Evolutionary conservation across 805 yeast species (phyloP), one percentile per base, ranked within the genome.

Genomic region (Danielia reshetovae): DNA sequence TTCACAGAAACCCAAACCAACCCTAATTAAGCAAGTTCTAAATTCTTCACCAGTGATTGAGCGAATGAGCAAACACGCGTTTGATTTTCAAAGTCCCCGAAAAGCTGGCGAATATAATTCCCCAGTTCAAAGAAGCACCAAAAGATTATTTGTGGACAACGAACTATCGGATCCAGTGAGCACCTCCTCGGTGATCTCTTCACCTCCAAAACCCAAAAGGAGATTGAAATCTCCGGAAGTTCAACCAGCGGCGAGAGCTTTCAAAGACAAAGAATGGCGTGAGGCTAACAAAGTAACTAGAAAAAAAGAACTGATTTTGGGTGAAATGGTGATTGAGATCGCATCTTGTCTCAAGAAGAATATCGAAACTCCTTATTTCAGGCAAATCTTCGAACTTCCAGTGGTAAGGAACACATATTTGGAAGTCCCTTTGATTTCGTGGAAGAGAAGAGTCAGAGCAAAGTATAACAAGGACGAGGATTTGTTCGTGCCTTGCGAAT

Each of bases 401-500:
- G 26, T 51, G 21, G 39, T 55, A 30, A 43, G 56, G 33, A 53
- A 45, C 19, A 50, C 40, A 16, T 37, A 42, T 27, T 43, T 51
- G 16, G 52, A 55, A 11, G 35, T 62, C 2, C 82, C 82, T 0
- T 35, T 70, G 3, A 66, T 81, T 2, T 54, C 58, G 30, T 81
- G 84, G 74, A 61, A 68, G 31, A 57, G 89, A 27, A 59, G 58
- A 12, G 64, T 71, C 4, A 62, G 56, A 14, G 72, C 83, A 0
- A 51, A 49, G 1, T 82, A 79, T 53, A 73, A 76, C 46, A 42
- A 58, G 7, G 50, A 50, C 2, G 60, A 62, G 18, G 84, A 78
- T 39, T 47, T 71, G 0, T 82, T 78, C 43, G 65, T 74, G 7
- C 89, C 89, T 0, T 61, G 73, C 30, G 59, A 55, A 0, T 55